A percentile compares a stretch with the other conserved stretches of the same genome.
These are phyloP conservation scores for Inga oerstediana DNA, from an alignment of 306 rosid species.

Conservation along the genomic window DNA sequence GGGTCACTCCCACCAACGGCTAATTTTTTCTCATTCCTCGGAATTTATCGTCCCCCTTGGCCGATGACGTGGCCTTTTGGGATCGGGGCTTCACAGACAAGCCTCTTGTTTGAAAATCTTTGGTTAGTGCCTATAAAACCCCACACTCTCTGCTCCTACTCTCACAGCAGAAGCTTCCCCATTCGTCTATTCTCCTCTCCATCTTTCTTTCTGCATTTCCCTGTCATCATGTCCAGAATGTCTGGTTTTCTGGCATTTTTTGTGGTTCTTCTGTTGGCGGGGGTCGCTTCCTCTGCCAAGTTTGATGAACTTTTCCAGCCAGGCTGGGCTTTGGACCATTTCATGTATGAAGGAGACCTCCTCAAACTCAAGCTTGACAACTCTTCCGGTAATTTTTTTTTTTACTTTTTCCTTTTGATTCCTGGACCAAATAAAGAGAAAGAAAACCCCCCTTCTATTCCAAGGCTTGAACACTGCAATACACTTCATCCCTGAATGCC, in stretches of 20 bases:
- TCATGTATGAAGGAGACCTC: slow-evolving; percentile 69
- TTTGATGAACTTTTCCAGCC: slow-evolving; percentile 90
- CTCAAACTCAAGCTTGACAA: slow-evolving; percentile 81
- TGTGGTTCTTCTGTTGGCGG: slow-evolving; percentile 49
- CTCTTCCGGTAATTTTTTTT: slow-evolving; percentile 59
- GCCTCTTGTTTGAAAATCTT: neutral
- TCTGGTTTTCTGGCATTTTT: slow-evolving; percentile 36
- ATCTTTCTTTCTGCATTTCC: slow-evolving; percentile 12
- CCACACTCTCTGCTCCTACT: neutral
- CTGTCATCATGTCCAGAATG: slow-evolving; percentile 35
- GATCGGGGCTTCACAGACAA: neutral
- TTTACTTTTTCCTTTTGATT: neutral
- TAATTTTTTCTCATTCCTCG: slow-evolving; percentile 43
- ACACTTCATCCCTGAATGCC: neutral
- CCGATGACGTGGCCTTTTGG: slow-evolving; percentile 40
- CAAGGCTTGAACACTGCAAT: neutral
- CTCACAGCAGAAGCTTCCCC: slow-evolving; percentile 38
- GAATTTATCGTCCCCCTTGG: slow-evolving; percentile 55
- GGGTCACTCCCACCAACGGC: slow-evolving; percentile 53
- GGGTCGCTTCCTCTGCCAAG: slow-evolving; percentile 57
- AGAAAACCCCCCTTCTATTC: neutral
- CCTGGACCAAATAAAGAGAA: neutral
- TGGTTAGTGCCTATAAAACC: slow-evolving; percentile 43
- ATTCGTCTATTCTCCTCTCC: neutral
- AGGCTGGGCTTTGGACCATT: slow-evolving; percentile 86